These are phyloP conservation scores for Amaranthus palmeri DNA, from an alignment of 148 eudicot species.

Conservation along the genomic window DNA sequence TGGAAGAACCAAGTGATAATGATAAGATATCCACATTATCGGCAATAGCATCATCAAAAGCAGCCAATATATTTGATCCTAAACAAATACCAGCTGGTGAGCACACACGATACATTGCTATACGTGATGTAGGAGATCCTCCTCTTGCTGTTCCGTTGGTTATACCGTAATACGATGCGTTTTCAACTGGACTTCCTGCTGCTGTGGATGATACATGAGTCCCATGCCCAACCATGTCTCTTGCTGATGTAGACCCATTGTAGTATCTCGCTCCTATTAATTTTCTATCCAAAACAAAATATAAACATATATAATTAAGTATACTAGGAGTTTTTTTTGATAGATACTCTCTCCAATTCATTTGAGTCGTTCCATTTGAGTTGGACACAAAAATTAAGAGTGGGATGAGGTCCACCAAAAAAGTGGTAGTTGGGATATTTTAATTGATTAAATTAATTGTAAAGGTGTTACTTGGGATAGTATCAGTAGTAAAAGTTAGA, in stretches of 20 bases:
- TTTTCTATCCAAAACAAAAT: constrained; percentile 34
- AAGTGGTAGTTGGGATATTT: no score
- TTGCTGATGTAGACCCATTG: constrained; percentile 21
- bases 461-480: no score
- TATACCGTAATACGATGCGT: constrained; percentile 61
- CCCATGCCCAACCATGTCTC: constrained; percentile 56
- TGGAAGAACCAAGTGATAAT: constrained; percentile 44
- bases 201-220: constrained; percentile 71
- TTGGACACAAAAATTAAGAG: no score
- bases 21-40: constrained; percentile 72
- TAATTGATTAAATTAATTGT: no score
- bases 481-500: no score
- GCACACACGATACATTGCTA: constrained; percentile 73
- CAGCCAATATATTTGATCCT: constrained; percentile 60
- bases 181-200: constrained; percentile 43
- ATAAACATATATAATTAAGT: background rate
- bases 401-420: no score
- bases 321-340: no score
- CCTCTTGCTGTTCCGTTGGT: constrained; percentile 64
- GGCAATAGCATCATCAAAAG: constrained; percentile 63
- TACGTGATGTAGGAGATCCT: constrained; percentile 51
- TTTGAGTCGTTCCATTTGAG: no score
- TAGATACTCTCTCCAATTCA: no score
- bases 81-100: constrained; percentile 27
- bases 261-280: constrained; percentile 71